Evolutionary conservation across 495 filamentous ascomycete genomes (phyloP).

Genomic region (Hypomontagnella monticulosa): DNA sequence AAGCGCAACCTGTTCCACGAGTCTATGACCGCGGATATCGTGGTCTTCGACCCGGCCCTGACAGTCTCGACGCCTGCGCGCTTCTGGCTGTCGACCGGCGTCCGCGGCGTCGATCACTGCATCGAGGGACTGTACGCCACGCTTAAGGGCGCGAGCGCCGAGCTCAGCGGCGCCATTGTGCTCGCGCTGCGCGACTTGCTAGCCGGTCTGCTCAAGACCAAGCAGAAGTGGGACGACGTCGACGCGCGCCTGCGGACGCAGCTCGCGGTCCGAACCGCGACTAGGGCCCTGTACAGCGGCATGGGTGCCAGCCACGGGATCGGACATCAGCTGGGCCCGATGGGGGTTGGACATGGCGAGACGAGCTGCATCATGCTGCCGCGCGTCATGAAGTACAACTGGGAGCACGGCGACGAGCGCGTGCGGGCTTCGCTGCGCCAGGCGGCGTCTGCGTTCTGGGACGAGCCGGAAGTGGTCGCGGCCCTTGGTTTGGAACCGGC

Average conservation of each 20-base stretch:
- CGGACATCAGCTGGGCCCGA: constrained; percentile 72
- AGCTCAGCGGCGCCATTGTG: constrained; percentile 50
- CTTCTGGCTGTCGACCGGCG: constrained; percentile 70
- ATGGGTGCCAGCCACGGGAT: constrained; percentile 69
- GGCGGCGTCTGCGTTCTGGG: constrained; percentile 60
- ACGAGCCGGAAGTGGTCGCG: constrained; percentile 53
- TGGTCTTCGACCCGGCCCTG: constrained; percentile 69
- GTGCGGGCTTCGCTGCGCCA: constrained; percentile 58
- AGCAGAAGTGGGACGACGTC: constrained; percentile 53
- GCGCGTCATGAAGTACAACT: constrained; percentile 68
- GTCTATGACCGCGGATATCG: constrained; percentile 58
- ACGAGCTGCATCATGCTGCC: constrained; percentile 73
- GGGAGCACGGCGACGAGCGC: constrained; percentile 46
- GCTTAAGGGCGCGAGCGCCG: constrained; percentile 38
- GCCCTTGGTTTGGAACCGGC: constrained; percentile 54
- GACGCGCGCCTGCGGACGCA: constrained; percentile 58
- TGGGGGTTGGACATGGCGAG: constrained; percentile 72
- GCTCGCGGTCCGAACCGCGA: constrained; percentile 41
- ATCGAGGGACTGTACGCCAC: constrained; percentile 66
- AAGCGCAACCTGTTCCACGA: constrained; percentile 64
- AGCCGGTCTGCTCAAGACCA: constrained; percentile 61
- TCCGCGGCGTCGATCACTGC: constrained; percentile 73
- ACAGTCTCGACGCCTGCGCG: constrained; percentile 63
- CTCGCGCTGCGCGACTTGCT: constrained; percentile 61
- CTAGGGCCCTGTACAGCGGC: constrained; percentile 45